phyloP scores from a whole-genome alignment of 2,329 filamentous ascomycete genomes.

The Penicillium sp. region DNA sequence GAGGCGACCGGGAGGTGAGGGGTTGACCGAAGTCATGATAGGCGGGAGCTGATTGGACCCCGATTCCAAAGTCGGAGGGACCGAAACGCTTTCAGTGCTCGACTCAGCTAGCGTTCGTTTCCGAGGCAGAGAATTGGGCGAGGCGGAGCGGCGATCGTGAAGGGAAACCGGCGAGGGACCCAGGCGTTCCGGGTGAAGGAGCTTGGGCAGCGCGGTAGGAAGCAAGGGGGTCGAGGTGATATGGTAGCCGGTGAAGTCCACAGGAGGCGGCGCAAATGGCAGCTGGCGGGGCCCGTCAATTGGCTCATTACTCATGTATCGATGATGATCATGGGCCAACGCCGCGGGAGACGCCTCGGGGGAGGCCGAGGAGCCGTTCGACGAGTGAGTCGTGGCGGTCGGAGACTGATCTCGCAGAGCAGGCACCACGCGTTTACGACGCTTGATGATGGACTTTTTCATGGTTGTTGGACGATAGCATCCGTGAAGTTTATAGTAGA shows the following conservation, averaged over 20 bases:
- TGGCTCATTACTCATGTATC: conserved; percentile 31
- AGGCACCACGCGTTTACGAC: conserved; percentile 88
- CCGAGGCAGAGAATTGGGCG: conserved; percentile 28
- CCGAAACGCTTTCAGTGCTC: conserved; percentile 22
- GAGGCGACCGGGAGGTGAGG: conserved; percentile 51
- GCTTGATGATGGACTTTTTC: conserved; percentile 97
- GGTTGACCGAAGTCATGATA: conserved; percentile 33
- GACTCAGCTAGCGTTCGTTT: conserved; percentile 35
- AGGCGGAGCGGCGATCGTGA: conserved; percentile 28
- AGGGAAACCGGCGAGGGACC: conserved; percentile 26
- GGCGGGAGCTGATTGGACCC: conserved; percentile 35
- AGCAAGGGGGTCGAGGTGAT: conserved; percentile 29
- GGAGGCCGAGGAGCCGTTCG: conserved; percentile 39
- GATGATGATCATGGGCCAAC: conserved; percentile 27
- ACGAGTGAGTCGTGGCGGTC: conserved; percentile 35
- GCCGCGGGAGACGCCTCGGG: conserved; percentile 35
- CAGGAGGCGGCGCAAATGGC: conserved; percentile 39
- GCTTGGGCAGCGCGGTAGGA: conserved; percentile 27
- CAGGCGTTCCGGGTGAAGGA: conserved; percentile 28
- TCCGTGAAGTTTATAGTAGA: conserved; percentile 95
- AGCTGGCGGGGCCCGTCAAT: conserved; percentile 33
- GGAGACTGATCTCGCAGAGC: conserved; percentile 52
- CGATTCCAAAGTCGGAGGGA: conserved; percentile 27
- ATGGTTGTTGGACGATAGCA: conserved; percentile 92
- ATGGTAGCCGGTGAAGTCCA: conserved; percentile 47